Evolutionary conservation across 2,329 filamentous ascomycete genomes (phyloP), one percentile per base, ranked within the genome.

Genomic region (Leptographium flavum): DNA sequence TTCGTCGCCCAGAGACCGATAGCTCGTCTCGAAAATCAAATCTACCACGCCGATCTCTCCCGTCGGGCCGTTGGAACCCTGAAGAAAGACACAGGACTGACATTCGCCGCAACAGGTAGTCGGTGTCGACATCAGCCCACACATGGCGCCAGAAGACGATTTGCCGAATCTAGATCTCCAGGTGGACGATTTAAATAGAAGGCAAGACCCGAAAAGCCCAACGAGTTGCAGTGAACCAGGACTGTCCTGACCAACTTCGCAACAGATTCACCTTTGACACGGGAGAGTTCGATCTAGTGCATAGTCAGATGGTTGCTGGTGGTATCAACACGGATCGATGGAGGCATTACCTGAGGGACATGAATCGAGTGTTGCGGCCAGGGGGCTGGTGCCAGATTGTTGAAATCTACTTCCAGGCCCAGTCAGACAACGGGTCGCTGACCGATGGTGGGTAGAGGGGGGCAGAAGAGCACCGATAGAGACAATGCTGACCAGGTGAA

Each of bases 371-470:
- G 10, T 65, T 88, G 50, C 81, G 76, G 42, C 81, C 79, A 6
- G 82, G 80, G 2, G 87, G 88, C 1, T 94, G 87, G 86, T 73
- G 83, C 48, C 87, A 94, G 57, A 80, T 94, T 72, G 75, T 85
- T n/a, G 88, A 94, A 57, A 74, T 88, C 54, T 87, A 93, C 56
- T 81, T 81, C 60, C 86, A 87, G 52, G 79, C 85, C 23, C 88
- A 94, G 59, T 94, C 86, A 1, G 79, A 90, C 53, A 93, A 85
- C 55, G 87, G 87, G 5, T 78, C 76, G n/a, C 64, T 92, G 54
- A 79, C 76, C 11, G 71, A 79, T 42, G 69, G 76, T 71, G 56
- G 60, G 69, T 54, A 14, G 22, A 23, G 9, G 21, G 15, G 5
- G 8, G n/a, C 2, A 14, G 11, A 28, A 17, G 22, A 7, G 22